Evolutionary conservation across 2,329 filamentous ascomycete genomes (phyloP).

Genomic region (Davidsoniella virescens): DNA sequence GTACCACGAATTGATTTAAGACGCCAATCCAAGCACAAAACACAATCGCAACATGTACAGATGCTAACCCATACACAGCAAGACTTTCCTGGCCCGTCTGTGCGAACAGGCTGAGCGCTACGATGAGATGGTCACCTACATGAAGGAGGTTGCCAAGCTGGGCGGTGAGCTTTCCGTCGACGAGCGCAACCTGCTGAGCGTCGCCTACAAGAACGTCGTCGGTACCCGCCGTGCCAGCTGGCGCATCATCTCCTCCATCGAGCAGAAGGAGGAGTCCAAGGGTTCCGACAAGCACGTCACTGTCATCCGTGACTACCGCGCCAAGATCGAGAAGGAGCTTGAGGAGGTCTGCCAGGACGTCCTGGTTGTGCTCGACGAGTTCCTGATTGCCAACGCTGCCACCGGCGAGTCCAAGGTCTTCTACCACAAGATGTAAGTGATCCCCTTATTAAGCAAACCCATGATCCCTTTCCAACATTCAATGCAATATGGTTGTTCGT

Average conservation of each 20-base stretch:
- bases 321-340: conserved; percentile 95
- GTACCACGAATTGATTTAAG: too few species aligned
- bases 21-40: too few species aligned
- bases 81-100: conserved; percentile 98
- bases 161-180: conserved; percentile 74
- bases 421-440: conserved; percentile 96
- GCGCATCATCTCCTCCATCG: conserved; percentile 99
- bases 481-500: too few species aligned
- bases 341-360: conserved; percentile 98
- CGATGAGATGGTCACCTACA: conserved; percentile 99
- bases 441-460: too few species aligned
- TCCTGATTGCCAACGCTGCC: conserved; percentile 88
- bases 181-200: conserved; percentile 95
- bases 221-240: conserved; percentile 95
- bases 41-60: neutral
- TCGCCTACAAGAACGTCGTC: conserved; percentile 99
- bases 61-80: conserved; percentile 41
- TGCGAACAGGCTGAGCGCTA: conserved; percentile 99
- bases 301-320: conserved; percentile 91
- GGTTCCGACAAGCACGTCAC: conserved; percentile 86
- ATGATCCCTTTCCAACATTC: too few species aligned
- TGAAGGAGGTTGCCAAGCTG: conserved; percentile 98
- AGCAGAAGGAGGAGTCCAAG: conserved; percentile 99
- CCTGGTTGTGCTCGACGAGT: conserved; percentile 82
- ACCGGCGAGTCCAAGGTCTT: conserved; percentile 98